Base-by-base conservation (phyloP, 2,329 filamentous ascomycete species). In the Colletotrichum spinosum region DNA sequence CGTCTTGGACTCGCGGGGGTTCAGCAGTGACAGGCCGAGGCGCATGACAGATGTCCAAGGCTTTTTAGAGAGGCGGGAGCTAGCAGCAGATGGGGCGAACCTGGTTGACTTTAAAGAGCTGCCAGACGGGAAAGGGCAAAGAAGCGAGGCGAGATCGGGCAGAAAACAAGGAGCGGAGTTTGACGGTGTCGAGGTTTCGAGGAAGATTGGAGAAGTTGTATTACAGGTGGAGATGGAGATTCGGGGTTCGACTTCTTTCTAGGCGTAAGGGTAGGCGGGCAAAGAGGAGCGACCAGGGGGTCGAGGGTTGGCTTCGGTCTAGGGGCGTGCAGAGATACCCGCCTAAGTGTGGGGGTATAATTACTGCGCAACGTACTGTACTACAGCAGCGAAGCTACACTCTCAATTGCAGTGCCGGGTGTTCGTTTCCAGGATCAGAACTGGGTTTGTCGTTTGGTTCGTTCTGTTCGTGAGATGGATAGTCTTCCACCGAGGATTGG, bases 111-210 rank as follows among this genome's bases (percentile, higher is more conserved):
- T 62, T 62, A 13, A 56, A 52, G 51, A 12, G 46, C 25, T 37
- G 52, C 45, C 11, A 55, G 34, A 37, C 38, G 52, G n/a, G 50
- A 48, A 54, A 44, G 17, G 48, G 11, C 15, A 38, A 44, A 25
- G 25, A 41, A 60, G 39, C 39, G 46, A 55, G 57, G 15, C 10
- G 12, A 39, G 37, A 60, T 41, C 17, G 48, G 34, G 12, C 25
- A 15, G 53, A 42, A 49, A 51, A 39, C 34, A 35, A 38, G 39
- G 52, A 45, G 51, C 17, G 48, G 41, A 53, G 55, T 45, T 50
- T 60, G 55, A 59, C 42, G 61, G 48, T 8, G 53, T 55, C 42
- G 60, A 55, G 57, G 60, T 51, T 54, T 53, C 41, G 61, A 41
- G 61, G 51, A 48, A 48, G 65, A 60, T 35, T 55, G 59, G 60